Conservation (phyloP, 257 asterid species). For the Leptodermis oblonga region DNA sequence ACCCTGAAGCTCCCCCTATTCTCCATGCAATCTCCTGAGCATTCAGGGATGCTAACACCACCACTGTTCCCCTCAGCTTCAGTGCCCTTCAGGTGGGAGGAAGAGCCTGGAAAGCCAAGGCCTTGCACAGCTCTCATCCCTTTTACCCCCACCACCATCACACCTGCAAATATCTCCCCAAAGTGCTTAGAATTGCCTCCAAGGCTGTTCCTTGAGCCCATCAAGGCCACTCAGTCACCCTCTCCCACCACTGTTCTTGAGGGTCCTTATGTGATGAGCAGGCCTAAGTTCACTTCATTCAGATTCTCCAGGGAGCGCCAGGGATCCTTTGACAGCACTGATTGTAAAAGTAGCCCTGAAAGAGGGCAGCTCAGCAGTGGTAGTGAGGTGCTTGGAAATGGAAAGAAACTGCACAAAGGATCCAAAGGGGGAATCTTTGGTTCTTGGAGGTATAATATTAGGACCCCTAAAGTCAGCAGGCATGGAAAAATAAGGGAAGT, state of each 20-base stretch:
- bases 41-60: constrained; percentile 47
- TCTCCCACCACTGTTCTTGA: constrained; percentile 64
- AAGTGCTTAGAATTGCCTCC: constrained; percentile 65
- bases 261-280: constrained; percentile 43
- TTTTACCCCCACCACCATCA: constrained; percentile 22
- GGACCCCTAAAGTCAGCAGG: constrained; percentile 21
- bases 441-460: constrained; percentile 28
- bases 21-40: constrained; percentile 42
- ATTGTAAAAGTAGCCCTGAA: constrained; percentile 21
- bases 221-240: constrained; percentile 33
- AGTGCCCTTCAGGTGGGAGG: constrained; percentile 82
- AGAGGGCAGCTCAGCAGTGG: constrained; percentile 23
- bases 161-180: neutral
- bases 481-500: constrained; percentile 12
- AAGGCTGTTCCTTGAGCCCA: constrained; percentile 22
- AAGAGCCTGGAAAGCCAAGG: constrained; percentile 74
- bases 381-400: constrained; percentile 25
- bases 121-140: constrained; percentile 34
- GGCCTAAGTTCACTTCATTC: constrained; percentile 49
- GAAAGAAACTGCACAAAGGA: constrained; percentile 20
- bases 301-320: constrained; percentile 35
- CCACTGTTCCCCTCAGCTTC: constrained; percentile 51
- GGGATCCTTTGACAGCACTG: constrained; percentile 36
- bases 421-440: constrained; percentile 16
- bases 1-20: constrained; percentile 41